A percentile compares a stretch with the other conserved stretches of the same genome.
Conservation (phyloP, 805 yeast genomes). For the Wickerhamiella siamensis region DNA sequence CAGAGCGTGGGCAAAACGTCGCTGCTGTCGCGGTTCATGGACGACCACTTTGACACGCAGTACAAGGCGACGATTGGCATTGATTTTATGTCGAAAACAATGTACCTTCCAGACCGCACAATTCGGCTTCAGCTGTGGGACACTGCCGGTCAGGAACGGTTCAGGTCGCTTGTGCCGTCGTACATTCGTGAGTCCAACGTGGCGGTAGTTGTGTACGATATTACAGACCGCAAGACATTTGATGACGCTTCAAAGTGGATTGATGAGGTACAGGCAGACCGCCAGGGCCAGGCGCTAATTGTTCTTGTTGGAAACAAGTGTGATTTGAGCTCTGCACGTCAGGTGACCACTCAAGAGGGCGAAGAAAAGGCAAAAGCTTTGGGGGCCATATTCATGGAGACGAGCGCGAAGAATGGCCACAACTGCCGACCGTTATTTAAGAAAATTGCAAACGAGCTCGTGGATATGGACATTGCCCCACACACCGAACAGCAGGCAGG, state of each 20-base stretch:
- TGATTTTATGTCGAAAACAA: slow-evolving; percentile 84
- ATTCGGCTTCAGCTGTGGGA: slow-evolving; percentile 94
- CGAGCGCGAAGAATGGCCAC: slow-evolving; percentile 88
- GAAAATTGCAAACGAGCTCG: slow-evolving; percentile 78
- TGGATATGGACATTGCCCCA: slow-evolving; percentile 48
- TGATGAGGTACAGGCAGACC: slow-evolving; percentile 83
- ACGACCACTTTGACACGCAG: slow-evolving; percentile 91
- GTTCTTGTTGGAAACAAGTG: slow-evolving; percentile 89
- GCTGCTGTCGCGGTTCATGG: slow-evolving; percentile 92
- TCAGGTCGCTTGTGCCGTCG: slow-evolving; percentile 86
- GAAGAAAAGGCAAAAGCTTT: slow-evolving; percentile 61
- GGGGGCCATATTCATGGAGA: slow-evolving; percentile 76
- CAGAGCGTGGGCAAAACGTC: slow-evolving; percentile 97
- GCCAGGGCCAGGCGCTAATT: slow-evolving; percentile 78
- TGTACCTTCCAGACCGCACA: slow-evolving; percentile 92
- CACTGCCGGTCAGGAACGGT: slow-evolving; percentile 94
- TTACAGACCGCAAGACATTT: slow-evolving; percentile 69
- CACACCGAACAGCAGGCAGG: slow-evolving; percentile 14
- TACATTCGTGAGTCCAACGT: slow-evolving; percentile 93
- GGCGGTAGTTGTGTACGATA: slow-evolving; percentile 93
- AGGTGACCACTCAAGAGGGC: slow-evolving; percentile 80
- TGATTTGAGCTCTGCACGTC: slow-evolving; percentile 69
- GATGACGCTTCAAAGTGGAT: slow-evolving; percentile 81
- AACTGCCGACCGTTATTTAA: slow-evolving; percentile 83
- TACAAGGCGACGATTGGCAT: slow-evolving; percentile 93